phyloP scores from a whole-genome alignment of 345 rosid genomes.

The Rhodamnia rubescens region DNA sequence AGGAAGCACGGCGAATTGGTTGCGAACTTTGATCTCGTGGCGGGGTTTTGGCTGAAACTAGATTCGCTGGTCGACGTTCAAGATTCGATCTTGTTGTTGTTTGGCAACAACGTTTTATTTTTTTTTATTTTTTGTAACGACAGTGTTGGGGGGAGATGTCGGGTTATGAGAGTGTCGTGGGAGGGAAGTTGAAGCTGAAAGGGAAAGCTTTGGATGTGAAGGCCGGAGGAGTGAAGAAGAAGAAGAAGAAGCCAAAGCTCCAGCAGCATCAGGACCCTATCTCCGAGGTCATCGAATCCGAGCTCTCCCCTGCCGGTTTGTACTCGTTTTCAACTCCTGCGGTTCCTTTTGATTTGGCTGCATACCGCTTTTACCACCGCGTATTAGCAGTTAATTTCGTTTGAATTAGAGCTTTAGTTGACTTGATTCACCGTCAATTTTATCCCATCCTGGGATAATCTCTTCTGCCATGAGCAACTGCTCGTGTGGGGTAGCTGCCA shows the following conservation, averaged over 20 bases:
- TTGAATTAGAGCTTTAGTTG: neutral
- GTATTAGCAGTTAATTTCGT: neutral
- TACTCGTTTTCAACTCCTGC: neutral
- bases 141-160: constrained; percentile 34
- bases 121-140: neutral
- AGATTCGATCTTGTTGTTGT: neutral
- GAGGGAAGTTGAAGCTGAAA: constrained; percentile 88
- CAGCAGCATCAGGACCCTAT: constrained; percentile 25
- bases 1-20: neutral
- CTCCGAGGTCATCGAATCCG: constrained; percentile 25
- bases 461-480: neutral
- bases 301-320: constrained; percentile 36
- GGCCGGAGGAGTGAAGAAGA: constrained; percentile 77
- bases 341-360: neutral
- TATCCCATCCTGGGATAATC: neutral
- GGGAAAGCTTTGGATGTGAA: constrained; percentile 92
- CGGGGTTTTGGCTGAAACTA: neutral
- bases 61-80: neutral
- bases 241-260: constrained; percentile 75
- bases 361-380: neutral
- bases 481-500: neutral
- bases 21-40: neutral
- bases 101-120: neutral
- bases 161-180: constrained; percentile 54
- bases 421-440: neutral